Percentiles rank a stretch among this genome's conserved stretches.
These are phyloP conservation scores for Xeromyces bisporus DNA, from an alignment of 495 filamentous ascomycete genomes.

Conservation along the genomic window DNA sequence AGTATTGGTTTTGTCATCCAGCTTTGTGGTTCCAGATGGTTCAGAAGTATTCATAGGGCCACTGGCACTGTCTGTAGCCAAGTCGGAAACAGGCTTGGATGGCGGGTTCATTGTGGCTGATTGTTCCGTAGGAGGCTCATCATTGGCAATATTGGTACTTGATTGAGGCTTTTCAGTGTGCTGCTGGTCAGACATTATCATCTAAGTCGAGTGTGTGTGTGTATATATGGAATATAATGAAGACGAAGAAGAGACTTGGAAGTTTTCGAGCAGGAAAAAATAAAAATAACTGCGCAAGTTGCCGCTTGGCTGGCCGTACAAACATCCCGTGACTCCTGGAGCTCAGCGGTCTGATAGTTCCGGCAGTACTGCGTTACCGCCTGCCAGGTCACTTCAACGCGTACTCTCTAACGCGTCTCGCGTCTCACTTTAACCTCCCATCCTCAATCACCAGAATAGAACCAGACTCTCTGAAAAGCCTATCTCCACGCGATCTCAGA, in stretches of 20 bases:
- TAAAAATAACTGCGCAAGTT: constrained; percentile 19
- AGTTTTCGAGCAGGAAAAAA: constrained; percentile 15
- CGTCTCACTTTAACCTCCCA: too few relatives aligned
- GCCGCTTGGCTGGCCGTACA: constrained; percentile 16
- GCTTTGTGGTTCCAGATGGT: constrained; percentile 12
- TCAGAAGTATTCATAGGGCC: constrained; percentile 29
- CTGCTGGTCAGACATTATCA: constrained; percentile 25
- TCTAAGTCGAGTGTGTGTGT: constrained; percentile 2
- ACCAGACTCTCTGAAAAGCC: too few relatives aligned
- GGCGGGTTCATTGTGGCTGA: constrained; percentile 18
- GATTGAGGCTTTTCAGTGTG: constrained; percentile 20
- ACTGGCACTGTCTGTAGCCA: constrained; percentile 17
- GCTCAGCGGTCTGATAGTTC: too few relatives aligned
- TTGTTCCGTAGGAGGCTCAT: constrained; percentile 10
- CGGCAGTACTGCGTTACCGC: too few relatives aligned
- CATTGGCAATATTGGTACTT: constrained; percentile 3
- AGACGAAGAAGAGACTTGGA: constrained; percentile 12
- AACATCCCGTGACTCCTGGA: too few relatives aligned
- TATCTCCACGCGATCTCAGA: too few relatives aligned
- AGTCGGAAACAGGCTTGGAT: constrained; percentile 8
- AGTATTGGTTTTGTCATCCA: constrained; percentile 2
- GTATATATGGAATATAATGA: neutral
- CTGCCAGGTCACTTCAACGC: too few relatives aligned
- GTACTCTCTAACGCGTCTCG: too few relatives aligned
- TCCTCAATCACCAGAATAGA: too few relatives aligned